Percentiles rank a stretch among this genome's conserved stretches.
These are phyloP conservation scores for Crithidia acanthocephali DNA, from an alignment of 208 protist genomes.

Conservation along the genomic window DNA sequence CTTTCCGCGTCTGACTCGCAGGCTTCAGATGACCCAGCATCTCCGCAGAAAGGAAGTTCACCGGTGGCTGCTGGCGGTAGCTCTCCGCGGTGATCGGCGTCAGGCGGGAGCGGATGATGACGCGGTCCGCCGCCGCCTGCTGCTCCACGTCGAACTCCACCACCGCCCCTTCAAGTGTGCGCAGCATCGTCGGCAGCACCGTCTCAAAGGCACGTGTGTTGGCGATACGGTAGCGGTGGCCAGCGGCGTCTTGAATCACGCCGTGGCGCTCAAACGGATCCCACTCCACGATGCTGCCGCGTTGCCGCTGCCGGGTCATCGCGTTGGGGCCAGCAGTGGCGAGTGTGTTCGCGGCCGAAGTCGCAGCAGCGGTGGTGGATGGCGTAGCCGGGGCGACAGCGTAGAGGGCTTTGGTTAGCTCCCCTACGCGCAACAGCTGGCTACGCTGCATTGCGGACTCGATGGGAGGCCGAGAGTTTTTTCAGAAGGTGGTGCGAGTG, in stretches of 20 bases:
- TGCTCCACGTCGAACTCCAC: conserved; percentile 60
- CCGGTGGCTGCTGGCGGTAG: conserved; percentile 60
- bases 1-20: not conserved
- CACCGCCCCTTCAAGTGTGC: conserved; percentile 58
- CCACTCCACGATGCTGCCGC: conserved; percentile 69
- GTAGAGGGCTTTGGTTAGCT: conserved; percentile 10
- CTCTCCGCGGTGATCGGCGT: conserved; percentile 67
- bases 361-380: not conserved
- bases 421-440: conserved; percentile 1
- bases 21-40: conserved; percentile 19
- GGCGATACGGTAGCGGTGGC: conserved; percentile 59
- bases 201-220: conserved; percentile 89
- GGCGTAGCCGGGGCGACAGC: not conserved
- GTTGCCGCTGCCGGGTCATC: conserved; percentile 6
- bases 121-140: conserved; percentile 46
- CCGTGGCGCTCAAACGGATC: conserved; percentile 82
- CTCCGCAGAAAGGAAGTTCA: conserved; percentile 61
- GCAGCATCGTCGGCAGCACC: conserved; percentile 75
- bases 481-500: no score
- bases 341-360: conserved; percentile 2
- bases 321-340: not conserved
- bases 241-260: conserved; percentile 61
- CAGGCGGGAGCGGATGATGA: conserved; percentile 74
- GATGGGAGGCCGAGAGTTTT: no score
- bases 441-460: conserved; percentile 13